These are phyloP conservation scores for Obba rivulosa DNA, from an alignment of 768 basidiomycete genomes.

Conservation along the genomic window DNA sequence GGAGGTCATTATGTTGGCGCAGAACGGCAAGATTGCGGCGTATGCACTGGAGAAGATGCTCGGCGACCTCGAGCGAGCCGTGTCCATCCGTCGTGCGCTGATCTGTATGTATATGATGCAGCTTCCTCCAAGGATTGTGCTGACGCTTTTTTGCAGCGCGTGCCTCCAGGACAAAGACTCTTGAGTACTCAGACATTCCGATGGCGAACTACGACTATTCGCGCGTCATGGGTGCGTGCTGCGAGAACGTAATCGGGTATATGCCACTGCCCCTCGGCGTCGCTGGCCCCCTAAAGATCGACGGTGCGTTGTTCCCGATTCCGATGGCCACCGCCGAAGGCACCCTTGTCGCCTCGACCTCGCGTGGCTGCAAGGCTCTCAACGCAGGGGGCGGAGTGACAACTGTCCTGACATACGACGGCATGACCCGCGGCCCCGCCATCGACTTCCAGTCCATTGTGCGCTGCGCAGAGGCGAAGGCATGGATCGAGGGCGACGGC, in stretches of 20 bases:
- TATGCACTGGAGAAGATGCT: constrained; percentile 95
- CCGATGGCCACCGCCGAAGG: constrained; percentile 99
- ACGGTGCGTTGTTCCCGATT: constrained; percentile 79
- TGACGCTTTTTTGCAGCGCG: constrained; percentile 49
- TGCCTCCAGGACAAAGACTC: constrained; percentile 73
- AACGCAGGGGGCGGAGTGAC: constrained; percentile 94
- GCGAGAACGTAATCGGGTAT: constrained; percentile 98
- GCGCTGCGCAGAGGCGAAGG: constrained; percentile 77
- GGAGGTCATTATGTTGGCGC: constrained; percentile 82
- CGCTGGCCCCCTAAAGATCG: constrained; percentile 91
- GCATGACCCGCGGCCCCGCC: constrained; percentile 98
- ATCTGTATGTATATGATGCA: constrained; percentile 71
- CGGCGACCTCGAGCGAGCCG: constrained; percentile 85
- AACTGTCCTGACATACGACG: constrained; percentile 88
- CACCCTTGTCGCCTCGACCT: constrained; percentile 95
- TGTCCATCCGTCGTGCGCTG: constrained; percentile 77
- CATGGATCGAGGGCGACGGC: constrained; percentile 84
- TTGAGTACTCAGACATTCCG: constrained; percentile 82
- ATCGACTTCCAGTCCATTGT: constrained; percentile 86
- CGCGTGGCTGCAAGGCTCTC: constrained; percentile 95
- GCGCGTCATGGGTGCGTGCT: constrained; percentile 92
- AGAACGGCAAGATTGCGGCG: constrained; percentile 90
- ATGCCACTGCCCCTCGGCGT: constrained; percentile 95
- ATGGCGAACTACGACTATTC: constrained; percentile 88
- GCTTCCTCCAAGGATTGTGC: neutral